These are phyloP conservation scores for Pyracantha coccinea DNA, from an alignment of 331 rosid genomes.

Conservation along the genomic window DNA sequence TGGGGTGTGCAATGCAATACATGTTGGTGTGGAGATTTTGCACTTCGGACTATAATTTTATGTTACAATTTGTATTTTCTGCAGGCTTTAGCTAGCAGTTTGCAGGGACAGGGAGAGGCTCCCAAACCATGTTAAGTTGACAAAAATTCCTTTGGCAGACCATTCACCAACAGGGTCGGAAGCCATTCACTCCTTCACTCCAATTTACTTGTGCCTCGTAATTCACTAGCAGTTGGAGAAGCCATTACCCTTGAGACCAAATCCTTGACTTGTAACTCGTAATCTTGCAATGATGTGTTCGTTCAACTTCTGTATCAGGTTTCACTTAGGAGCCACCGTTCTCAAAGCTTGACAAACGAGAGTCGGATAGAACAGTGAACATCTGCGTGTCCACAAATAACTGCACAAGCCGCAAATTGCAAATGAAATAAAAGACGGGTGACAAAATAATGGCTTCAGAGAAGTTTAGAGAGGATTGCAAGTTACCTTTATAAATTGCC, in stretches of 20 bases:
- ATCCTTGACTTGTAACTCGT: conserved; percentile 9
- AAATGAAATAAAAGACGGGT: background rate
- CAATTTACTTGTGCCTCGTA: background rate
- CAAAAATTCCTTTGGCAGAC: background rate
- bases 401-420: conserved; percentile 33
- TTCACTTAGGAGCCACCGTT: conserved; percentile 31
- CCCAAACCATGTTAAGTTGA: conserved; percentile 11
- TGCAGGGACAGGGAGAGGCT: background rate
- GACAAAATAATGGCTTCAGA: background rate
- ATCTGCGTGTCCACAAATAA: conserved; percentile 80
- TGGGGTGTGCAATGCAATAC: conserved; percentile 6
- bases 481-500: conserved; percentile 72
- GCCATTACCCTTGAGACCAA: conserved; percentile 3
- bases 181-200: conserved; percentile 4
- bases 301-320: background rate
- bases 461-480: background rate
- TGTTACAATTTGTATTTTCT: conserved; percentile 10
- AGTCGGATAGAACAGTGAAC: conserved; percentile 66
- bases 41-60: conserved; percentile 10
- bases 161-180: background rate
- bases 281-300: conserved; percentile 17
- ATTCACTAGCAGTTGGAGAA: conserved; percentile 4
- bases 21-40: conserved; percentile 5
- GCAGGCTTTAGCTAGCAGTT: conserved; percentile 10
- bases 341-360: conserved; percentile 74